Conservation (phyloP, 2,329 filamentous ascomycete species). For the Colletotrichum melonis region DNA sequence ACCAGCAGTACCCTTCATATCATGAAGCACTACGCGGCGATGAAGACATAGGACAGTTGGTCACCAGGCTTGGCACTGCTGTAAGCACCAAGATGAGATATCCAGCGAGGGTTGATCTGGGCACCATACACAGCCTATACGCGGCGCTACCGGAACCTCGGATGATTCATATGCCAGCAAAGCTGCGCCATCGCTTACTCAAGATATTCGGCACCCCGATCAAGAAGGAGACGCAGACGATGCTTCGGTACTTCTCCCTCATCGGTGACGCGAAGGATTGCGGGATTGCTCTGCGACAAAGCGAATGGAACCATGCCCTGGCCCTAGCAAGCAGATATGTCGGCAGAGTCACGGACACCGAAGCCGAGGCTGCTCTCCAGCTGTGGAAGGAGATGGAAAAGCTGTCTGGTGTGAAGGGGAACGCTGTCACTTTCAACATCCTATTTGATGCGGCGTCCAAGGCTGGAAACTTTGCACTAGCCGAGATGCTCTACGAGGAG, state of each 20-base stretch:
- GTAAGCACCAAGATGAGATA: constrained; percentile 55
- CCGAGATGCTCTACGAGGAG: constrained; percentile 86
- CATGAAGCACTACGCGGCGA: constrained; percentile 51
- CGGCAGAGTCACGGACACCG: constrained; percentile 63
- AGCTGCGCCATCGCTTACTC: constrained; percentile 72
- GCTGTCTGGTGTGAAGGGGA: constrained; percentile 71
- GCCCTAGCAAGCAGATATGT: constrained; percentile 82
- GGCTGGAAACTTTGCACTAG: constrained; percentile 83
- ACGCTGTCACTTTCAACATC: constrained; percentile 90
- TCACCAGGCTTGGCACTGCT: constrained; percentile 53
- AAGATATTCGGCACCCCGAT: constrained; percentile 74
- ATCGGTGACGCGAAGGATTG: constrained; percentile 84
- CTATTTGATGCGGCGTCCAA: constrained; percentile 91
- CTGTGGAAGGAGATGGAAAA: constrained; percentile 94
- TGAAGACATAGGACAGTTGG: constrained; percentile 46
- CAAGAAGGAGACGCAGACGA: constrained; percentile 67
- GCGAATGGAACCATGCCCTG: constrained; percentile 88
- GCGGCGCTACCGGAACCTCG: constrained; percentile 61
- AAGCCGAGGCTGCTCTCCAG: constrained; percentile 76
- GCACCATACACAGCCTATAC: constrained; percentile 62
- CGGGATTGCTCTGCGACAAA: constrained; percentile 73
- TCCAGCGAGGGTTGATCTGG: constrained; percentile 53
- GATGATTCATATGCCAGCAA: constrained; percentile 60
- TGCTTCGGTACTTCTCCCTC: constrained; percentile 85
- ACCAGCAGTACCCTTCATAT: constrained; percentile 58